Percentiles rank a stretch among this genome's conserved stretches.
phyloP scores from a whole-genome alignment of 2,329 filamentous ascomycete genomes.

The Penicillium olsonii region DNA sequence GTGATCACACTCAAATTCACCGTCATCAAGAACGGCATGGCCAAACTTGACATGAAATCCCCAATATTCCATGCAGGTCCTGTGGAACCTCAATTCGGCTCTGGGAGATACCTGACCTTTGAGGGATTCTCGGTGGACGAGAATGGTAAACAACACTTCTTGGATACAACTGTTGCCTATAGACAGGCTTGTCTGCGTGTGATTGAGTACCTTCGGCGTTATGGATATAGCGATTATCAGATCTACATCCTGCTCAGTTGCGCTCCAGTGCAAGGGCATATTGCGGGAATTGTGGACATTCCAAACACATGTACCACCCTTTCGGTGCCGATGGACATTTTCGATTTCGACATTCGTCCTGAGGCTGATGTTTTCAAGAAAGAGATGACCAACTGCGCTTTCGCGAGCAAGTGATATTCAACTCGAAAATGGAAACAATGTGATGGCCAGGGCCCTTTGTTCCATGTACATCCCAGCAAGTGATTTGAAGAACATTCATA shows the following conservation, averaged over 20 bases:
- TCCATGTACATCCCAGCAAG: not conserved
- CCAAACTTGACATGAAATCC: constrained; percentile 72
- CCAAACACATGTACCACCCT: constrained; percentile 90
- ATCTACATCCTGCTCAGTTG: constrained; percentile 83
- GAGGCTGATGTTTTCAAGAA: constrained; percentile 59
- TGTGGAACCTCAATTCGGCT: constrained; percentile 84
- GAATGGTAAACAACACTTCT: constrained; percentile 82
- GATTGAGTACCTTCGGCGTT: constrained; percentile 77
- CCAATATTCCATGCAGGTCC: constrained; percentile 85
- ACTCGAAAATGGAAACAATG: too few species aligned
- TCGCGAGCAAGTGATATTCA: constrained; percentile 48
- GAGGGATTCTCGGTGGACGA: constrained; percentile 91
- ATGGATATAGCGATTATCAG: constrained; percentile 72
- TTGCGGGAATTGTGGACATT: constrained; percentile 87
- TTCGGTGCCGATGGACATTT: constrained; percentile 88
- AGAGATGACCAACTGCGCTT: constrained; percentile 73
- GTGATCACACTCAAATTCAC: constrained; percentile 88
- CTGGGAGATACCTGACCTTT: constrained; percentile 78
- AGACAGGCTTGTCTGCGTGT: constrained; percentile 75
- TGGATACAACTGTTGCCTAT: constrained; percentile 85
- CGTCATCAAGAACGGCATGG: constrained; percentile 79
- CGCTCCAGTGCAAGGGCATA: constrained; percentile 82
- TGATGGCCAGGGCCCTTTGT: too few species aligned
- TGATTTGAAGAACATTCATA: not conserved
- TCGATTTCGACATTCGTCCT: constrained; percentile 87